Evolutionary conservation across 2,329 filamentous ascomycete genomes (phyloP).

Genomic region (Penicillium capsulatum): DNA sequence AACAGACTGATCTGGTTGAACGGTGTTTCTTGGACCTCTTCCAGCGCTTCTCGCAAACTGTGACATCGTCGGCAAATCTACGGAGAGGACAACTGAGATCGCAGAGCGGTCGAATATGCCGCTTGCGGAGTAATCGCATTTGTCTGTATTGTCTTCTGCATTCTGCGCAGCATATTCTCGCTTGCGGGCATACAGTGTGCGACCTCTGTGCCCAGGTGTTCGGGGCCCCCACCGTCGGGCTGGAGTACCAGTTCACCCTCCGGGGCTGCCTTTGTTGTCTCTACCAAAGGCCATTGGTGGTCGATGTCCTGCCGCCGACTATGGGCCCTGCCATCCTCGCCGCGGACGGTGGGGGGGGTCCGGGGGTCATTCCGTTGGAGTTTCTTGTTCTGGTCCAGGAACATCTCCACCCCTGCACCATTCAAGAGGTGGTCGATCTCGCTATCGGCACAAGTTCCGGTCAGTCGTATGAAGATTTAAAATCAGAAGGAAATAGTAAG

Average conservation of each 20-base stretch:
- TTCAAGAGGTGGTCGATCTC: constrained; percentile 15
- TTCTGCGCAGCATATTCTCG: constrained; percentile 15
- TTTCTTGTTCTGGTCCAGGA: constrained; percentile 15
- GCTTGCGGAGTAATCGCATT: constrained; percentile 15
- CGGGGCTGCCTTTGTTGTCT: constrained; percentile 17
- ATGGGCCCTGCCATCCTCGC: constrained; percentile 23
- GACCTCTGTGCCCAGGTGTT: constrained; percentile 22
- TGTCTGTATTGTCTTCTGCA: constrained; percentile 21
- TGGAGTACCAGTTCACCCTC: constrained; percentile 19
- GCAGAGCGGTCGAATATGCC: constrained; percentile 9
- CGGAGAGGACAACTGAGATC: constrained; percentile 5
- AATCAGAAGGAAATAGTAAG: not conserved
- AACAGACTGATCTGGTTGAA: not conserved
- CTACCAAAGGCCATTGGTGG: constrained; percentile 10
- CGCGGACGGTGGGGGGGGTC: constrained; percentile 25
- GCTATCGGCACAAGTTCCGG: constrained; percentile 13
- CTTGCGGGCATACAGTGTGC: constrained; percentile 20
- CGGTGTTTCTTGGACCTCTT: not conserved
- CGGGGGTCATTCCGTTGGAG: constrained; percentile 17
- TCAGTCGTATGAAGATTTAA: not conserved
- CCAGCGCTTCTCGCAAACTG: not conserved
- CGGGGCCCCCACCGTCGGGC: constrained; percentile 2
- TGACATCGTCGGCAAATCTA: not conserved
- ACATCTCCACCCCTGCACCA: constrained; percentile 6
- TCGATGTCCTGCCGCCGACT: constrained; percentile 22